Evolutionary conservation across 2,329 filamentous ascomycete genomes (phyloP).

Genomic region (Penicillium sp.): DNA sequence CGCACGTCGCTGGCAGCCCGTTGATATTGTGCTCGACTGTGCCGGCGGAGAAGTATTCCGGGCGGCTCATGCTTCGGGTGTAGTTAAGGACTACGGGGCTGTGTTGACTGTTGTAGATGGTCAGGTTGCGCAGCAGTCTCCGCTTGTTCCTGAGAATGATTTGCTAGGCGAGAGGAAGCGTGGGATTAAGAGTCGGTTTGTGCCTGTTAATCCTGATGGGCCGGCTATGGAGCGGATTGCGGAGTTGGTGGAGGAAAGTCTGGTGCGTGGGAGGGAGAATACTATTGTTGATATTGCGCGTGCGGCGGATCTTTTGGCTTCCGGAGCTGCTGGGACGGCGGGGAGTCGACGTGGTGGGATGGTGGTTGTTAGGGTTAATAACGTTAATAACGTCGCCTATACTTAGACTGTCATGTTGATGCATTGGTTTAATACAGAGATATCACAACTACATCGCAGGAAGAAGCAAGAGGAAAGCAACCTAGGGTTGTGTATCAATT

Average conservation of each 20-base stretch:
- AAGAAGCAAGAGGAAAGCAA: neutral
- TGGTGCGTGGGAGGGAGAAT: conserved; percentile 34
- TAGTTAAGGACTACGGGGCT: conserved; percentile 35
- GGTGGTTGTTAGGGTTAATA: conserved; percentile 35
- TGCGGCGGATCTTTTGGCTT: conserved; percentile 35
- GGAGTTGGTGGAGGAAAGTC: conserved; percentile 36
- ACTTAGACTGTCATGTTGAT: conserved; percentile 1
- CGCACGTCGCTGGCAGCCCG: conserved; percentile 32
- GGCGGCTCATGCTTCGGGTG: conserved; percentile 32
- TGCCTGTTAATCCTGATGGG: conserved; percentile 39
- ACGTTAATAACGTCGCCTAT: conserved; percentile 22
- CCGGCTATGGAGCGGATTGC: conserved; percentile 34
- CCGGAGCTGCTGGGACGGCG: conserved; percentile 29
- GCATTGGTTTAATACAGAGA: neutral
- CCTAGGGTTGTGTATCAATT: neutral
- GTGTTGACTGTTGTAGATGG: conserved; percentile 38
- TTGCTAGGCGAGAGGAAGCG: conserved; percentile 20
- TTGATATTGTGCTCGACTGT: conserved; percentile 45
- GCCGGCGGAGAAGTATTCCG: conserved; percentile 33
- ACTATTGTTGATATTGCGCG: conserved; percentile 35
- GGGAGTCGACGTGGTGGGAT: conserved; percentile 30
- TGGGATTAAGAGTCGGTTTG: conserved; percentile 33
- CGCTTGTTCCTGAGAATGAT: conserved; percentile 16
- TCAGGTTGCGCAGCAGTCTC: conserved; percentile 21
- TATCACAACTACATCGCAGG: neutral